Conservation (phyloP, 257 asterid species). For the Capsicum baccatum region DNA sequence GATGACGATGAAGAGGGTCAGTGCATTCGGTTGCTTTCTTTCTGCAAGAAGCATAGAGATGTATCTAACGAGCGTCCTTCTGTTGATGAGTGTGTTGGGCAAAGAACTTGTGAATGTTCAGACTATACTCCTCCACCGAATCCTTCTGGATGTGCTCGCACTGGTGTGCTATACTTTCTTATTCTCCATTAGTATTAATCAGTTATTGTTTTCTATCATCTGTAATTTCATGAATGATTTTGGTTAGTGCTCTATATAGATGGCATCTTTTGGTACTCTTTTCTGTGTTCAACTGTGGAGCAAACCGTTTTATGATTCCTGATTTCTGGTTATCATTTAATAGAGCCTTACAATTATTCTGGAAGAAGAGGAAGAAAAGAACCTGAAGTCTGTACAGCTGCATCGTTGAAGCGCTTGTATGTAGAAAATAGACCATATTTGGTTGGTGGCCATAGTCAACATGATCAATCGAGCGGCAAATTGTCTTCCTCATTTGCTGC, state of each 20-base stretch:
- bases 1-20: constrained; percentile 92
- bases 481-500: constrained; percentile 53
- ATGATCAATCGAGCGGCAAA: constrained; percentile 55
- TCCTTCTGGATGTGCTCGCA: constrained; percentile 95
- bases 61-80: constrained; percentile 62
- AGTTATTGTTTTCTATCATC: constrained; percentile 28
- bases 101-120: constrained; percentile 52
- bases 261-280: constrained; percentile 19
- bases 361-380: constrained; percentile 76
- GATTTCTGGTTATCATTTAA: constrained; percentile 42
- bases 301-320: constrained; percentile 35
- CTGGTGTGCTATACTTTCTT: constrained; percentile 54
- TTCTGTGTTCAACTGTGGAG: constrained; percentile 21
- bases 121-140: constrained; percentile 71
- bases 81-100: constrained; percentile 53
- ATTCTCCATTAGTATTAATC: constrained; percentile 22
- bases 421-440: constrained; percentile 89
- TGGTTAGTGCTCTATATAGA: constrained; percentile 11
- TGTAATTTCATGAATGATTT: constrained; percentile 17
- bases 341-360: constrained; percentile 71
- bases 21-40: constrained; percentile 87
- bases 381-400: constrained; percentile 78
- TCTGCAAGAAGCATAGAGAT: constrained; percentile 89
- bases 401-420: constrained; percentile 77
- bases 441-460: constrained; percentile 87